phyloP scores from a whole-genome alignment of 1,139 yeast species.

The Saccharomycopsis hybrid region DNA sequence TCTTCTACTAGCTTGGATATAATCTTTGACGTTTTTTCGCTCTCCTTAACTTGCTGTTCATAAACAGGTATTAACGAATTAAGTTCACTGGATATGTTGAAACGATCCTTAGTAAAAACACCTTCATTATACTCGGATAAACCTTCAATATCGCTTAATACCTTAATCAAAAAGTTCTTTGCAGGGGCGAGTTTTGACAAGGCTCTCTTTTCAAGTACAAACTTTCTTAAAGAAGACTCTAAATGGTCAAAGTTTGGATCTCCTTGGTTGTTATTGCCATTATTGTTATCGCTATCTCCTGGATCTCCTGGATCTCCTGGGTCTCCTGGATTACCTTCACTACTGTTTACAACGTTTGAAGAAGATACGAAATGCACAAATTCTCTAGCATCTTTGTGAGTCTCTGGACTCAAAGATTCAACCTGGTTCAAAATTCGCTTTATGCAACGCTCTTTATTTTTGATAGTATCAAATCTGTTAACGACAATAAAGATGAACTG shows the following conservation, averaged over 20 bases:
- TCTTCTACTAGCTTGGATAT: constrained; percentile 60
- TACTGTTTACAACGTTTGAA: constrained; percentile 35
- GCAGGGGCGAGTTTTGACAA: constrained; percentile 89
- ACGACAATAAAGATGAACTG: constrained; percentile 90
- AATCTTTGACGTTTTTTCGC: constrained; percentile 49
- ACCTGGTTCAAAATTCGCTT: constrained; percentile 78
- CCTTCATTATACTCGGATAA: constrained; percentile 57
- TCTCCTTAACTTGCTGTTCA: constrained; percentile 46
- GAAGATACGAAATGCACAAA: constrained; percentile 95
- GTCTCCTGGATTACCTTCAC: constrained; percentile 34
- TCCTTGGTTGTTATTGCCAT: too few relatives aligned
- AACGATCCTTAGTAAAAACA: constrained; percentile 44
- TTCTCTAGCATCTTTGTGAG: constrained; percentile 77
- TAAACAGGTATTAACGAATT: constrained; percentile 57
- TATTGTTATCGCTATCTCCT: constrained; percentile 21
- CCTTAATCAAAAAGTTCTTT: constrained; percentile 68
- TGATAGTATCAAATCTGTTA: constrained; percentile 81
- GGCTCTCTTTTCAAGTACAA: constrained; percentile 83
- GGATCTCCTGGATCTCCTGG: constrained; percentile 26
- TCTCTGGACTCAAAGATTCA: constrained; percentile 82
- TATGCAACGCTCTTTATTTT: constrained; percentile 73
- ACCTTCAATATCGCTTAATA: constrained; percentile 56
- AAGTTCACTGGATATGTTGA: constrained; percentile 39
- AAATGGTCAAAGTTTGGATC: constrained; percentile 74
- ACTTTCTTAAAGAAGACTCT: constrained; percentile 79